phyloP scores from a whole-genome alignment of 1,139 yeast genomes.

The Yamadazyma friedrichii region DNA sequence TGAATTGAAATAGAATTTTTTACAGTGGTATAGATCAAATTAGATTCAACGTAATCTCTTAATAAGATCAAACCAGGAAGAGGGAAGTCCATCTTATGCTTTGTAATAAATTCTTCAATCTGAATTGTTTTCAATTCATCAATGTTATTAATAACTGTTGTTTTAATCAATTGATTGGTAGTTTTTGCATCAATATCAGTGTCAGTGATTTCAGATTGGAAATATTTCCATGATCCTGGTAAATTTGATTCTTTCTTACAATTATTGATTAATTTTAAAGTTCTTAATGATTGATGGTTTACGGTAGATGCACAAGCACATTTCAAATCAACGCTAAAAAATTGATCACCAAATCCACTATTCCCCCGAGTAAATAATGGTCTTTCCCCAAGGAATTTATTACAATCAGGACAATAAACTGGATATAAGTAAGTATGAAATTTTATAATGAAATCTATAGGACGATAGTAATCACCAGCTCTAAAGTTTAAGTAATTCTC shows the following conservation, averaged over 20 bases:
- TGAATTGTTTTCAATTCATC: too few species aligned
- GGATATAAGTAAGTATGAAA: not conserved
- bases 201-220: conserved; percentile 1
- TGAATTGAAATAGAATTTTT: not conserved
- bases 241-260: not conserved
- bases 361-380: not conserved
- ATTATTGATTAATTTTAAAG: conserved; percentile 3
- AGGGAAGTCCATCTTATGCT: not conserved
- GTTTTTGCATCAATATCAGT: not conserved
- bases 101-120: too few species aligned
- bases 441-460: not conserved
- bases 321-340: not conserved
- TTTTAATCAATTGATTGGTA: too few species aligned
- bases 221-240: conserved; percentile 2
- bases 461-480: not conserved
- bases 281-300: conserved; percentile 2
- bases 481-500: too few species aligned
- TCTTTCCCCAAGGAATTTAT: not conserved
- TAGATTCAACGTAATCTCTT: conserved; percentile 3
- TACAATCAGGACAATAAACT: conserved; percentile 1
- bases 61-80: not conserved
- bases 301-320: not conserved
- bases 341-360: conserved; percentile 5
- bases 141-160: too few species aligned
- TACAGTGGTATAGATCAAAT: not conserved